Base-by-base conservation (phyloP, 352 stramenopile genomes). In the Pythium biforme region DNA sequence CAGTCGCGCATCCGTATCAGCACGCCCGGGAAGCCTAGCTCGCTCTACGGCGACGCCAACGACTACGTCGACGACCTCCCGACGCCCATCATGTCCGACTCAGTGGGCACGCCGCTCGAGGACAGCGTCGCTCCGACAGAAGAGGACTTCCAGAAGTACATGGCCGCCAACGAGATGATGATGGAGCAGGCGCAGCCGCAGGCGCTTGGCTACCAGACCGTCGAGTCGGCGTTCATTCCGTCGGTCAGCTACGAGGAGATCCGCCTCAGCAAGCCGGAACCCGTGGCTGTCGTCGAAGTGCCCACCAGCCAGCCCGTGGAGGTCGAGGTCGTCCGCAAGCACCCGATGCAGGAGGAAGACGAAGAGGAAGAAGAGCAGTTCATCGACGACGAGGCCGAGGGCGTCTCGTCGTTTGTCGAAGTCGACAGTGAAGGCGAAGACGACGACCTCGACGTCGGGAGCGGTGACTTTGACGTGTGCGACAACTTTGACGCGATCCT, bases 401-500 rank as follows among this genome's bases (percentile, higher is more conserved):
- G 39, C 17, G 69, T 68, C 0, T 80, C 76, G n/a, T 73, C 73
- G 43, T 70, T 71, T 29, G 54, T 74, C 39, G 68, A 71, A 11
- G 56, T 68, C 33, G 52, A 62, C 29, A 72, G 66, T 34, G 60
- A 72, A 7, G 47, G 66, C 0, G 67, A 66, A 25, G 57, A 68
- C 25, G 66, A 76, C 33, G 67, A 74, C 9, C 66, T 86, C 26
- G 71, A 83, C 34, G 75, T 79, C 5, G 75, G 81, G 31, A 56
- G 65, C 68, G 60, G n/a, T 39, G 62, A 17, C 33, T 69, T 64
- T 33, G 62, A 69, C 40, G 62, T 64, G 19, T 69, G 62, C 43
- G 62, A 69, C 40, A 64, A 69, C 68, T 84, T 83, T 41, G 69
- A 83, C 48, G 66, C 70, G 40, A 81, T 76, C 26, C 60, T 84